Base-by-base conservation (phyloP, 345 rosid genomes). In the Hibiscus tridactylites region DNA sequence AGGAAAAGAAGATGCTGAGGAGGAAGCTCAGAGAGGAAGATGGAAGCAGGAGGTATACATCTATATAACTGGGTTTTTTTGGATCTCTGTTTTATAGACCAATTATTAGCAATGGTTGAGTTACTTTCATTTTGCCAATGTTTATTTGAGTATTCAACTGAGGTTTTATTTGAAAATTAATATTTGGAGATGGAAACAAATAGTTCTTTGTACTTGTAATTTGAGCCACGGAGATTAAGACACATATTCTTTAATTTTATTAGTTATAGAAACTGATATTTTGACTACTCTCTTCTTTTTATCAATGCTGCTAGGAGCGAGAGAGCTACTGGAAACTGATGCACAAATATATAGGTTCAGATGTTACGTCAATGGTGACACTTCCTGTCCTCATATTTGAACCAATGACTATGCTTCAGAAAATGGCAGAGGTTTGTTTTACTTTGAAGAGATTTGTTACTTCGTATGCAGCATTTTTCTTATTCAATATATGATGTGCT, bases 341-440 rank as follows among this genome's bases (percentile, higher is more conserved):
- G 97, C 98, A 91, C 60, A 92, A 88, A 9, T 90, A 94, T 71
- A 79, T 91, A 60, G 97, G 97, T 6, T 82, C 97, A 10, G 97
- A 94, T 79, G 80, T 91, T 39, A 90, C 98, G 5, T 91, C 98
- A 13, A 84, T 94, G 98, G 97, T 92, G 75, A 94, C 97, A 15
- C 96, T 94, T 81, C 97, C 98, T 59, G 98, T 91, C 31, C 68
- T 86, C 67, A 88, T 91, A 75, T 90, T 94, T 76, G 97, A 94
- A 80, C 97, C 97, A 17, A 88, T 90, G 95, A 88, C 98, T 58
- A 94, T 90, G 97, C 85, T 91, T 61, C 98, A 88, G 86, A 94
- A 84, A 80, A 87, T 94, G 92, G 91, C 98, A 1, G 97, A 94
- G 97, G 97, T 94, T 69, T 71, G 84, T 69, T 42, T 53, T 44